Evolutionary conservation across 176 grass and related monocot genomes (phyloP).

Genomic region (Musa itinerans): DNA sequence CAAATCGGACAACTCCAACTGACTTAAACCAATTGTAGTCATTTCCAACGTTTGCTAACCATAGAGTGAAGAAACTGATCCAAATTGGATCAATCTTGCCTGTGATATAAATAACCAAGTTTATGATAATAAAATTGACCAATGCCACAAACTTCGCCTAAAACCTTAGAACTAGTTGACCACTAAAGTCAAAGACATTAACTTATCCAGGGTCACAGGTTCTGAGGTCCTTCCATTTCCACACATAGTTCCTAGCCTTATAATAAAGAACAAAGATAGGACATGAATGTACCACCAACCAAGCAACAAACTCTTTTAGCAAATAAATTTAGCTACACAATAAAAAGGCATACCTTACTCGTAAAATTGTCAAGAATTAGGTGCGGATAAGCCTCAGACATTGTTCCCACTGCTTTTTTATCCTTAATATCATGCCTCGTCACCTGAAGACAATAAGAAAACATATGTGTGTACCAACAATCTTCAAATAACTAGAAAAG

Average conservation of each 20-base stretch:
- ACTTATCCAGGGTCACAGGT: neutral
- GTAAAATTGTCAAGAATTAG: conserved; percentile 78
- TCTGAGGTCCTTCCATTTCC: neutral
- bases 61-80: neutral
- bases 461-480: neutral
- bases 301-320: neutral
- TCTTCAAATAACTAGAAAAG: neutral
- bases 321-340: neutral
- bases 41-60: neutral
- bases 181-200: neutral
- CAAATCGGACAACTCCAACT: neutral
- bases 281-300: neutral
- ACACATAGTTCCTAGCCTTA: neutral
- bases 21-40: no score
- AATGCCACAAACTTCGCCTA: neutral
- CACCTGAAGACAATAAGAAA: conserved; percentile 36
- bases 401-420: conserved; percentile 79
- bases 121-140: neutral
- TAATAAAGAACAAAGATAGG: neutral
- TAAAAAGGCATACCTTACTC: conserved; percentile 35
- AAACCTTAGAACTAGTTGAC: neutral
- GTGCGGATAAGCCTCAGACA: conserved; percentile 94
- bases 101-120: no score
- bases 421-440: conserved; percentile 89
- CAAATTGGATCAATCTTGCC: neutral